These are phyloP conservation scores for Corrigiola litoralis DNA, from an alignment of 179 eudicot genomes.

Conservation along the genomic window DNA sequence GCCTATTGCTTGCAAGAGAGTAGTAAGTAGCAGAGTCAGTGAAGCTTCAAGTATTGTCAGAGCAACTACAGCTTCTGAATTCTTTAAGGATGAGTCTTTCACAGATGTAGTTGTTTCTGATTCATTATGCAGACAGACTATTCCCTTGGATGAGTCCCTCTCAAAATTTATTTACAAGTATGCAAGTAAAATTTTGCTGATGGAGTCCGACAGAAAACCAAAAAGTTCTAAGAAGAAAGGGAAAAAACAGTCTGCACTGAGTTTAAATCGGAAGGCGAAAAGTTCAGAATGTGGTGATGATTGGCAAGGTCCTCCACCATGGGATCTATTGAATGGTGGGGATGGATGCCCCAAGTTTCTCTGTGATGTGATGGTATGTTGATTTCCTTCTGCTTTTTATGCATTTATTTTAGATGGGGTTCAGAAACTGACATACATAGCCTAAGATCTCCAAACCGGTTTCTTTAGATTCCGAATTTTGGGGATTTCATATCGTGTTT, in stretches of 20 bases:
- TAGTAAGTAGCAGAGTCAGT: slow-evolving; percentile 41
- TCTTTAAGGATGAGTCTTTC: slow-evolving; percentile 24
- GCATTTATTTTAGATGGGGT: neutral
- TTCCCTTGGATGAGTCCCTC: slow-evolving; percentile 39
- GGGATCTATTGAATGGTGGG: slow-evolving; percentile 71
- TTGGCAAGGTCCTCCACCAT: slow-evolving; percentile 87
- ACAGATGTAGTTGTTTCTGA: slow-evolving; percentile 26
- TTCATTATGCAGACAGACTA: slow-evolving; percentile 21
- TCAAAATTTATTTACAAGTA: slow-evolving; percentile 49
- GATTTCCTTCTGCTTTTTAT: neutral
- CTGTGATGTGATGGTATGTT: slow-evolving; percentile 86
- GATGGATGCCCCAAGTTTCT: slow-evolving; percentile 89
- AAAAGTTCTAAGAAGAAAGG: slow-evolving; percentile 68
- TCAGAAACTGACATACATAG: too few species aligned
- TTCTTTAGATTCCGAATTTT: neutral
- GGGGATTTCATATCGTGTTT: too few species aligned
- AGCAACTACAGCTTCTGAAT: slow-evolving; percentile 36
- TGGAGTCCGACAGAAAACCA: slow-evolving; percentile 71
- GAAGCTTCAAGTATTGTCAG: slow-evolving; percentile 60
- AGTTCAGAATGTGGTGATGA: slow-evolving; percentile 33
- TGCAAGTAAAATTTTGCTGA: slow-evolving; percentile 64
- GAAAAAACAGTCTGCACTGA: slow-evolving; percentile 38
- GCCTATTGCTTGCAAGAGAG: slow-evolving; percentile 31
- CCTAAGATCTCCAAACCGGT: too few species aligned
- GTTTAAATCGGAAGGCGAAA: slow-evolving; percentile 32